These are phyloP conservation scores for Microbotryum scabiosae DNA, from an alignment of 1,284 basidiomycete genomes.

Conservation along the genomic window DNA sequence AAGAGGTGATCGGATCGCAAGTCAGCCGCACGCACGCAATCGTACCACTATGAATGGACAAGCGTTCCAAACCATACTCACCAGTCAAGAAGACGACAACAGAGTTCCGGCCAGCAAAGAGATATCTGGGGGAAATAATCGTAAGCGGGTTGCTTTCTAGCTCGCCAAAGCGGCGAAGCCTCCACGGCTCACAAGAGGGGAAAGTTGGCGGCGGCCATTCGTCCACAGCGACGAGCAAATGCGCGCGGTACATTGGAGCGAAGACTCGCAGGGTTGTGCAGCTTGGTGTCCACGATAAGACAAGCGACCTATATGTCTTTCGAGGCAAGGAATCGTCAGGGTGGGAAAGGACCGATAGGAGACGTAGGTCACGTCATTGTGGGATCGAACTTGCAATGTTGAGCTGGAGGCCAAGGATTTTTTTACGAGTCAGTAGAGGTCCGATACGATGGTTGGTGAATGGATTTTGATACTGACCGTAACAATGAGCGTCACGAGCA, in stretches of 20 bases:
- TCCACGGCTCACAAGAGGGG: constrained; percentile 6
- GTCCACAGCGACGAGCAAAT: constrained; percentile 17
- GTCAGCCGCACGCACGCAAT: not conserved
- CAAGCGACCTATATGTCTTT: not conserved
- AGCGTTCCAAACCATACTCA: not conserved
- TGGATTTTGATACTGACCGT: constrained; percentile 8
- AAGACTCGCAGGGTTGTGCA: not conserved
- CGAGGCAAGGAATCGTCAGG: not conserved
- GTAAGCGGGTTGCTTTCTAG: too few relatives aligned
- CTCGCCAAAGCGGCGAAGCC: too few relatives aligned
- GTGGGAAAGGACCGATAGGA: not conserved
- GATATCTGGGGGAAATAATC: too few relatives aligned
- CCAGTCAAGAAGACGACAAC: constrained; percentile 14
- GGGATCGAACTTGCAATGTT: too few relatives aligned
- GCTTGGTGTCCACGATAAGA: not conserved
- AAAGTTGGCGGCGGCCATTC: constrained; percentile 17
- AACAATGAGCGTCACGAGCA: constrained; percentile 3
- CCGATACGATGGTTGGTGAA: not conserved
- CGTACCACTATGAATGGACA: too few relatives aligned
- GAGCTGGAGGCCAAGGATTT: not conserved
- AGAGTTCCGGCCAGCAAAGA: constrained; percentile 18
- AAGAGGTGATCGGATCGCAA: too few relatives aligned
- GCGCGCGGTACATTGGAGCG: constrained; percentile 1
- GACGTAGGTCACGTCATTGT: not conserved
- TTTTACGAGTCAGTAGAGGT: too few relatives aligned